Percentiles rank a stretch among this genome's conserved stretches.
Conservation (phyloP, 208 protist genomes). For the Perkinsela sp. region DNA sequence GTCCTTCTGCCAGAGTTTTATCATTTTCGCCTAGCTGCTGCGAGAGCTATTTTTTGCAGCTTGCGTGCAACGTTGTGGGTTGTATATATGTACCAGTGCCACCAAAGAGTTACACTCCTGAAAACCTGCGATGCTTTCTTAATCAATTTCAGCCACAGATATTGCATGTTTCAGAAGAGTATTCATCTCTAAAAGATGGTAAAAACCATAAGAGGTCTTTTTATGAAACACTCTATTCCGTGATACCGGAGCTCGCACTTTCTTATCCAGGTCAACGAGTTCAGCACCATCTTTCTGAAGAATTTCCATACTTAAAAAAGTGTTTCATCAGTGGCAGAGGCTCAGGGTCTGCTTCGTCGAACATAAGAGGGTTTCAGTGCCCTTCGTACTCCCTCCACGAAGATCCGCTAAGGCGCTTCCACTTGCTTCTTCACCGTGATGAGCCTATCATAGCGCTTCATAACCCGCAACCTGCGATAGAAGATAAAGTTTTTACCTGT, state of each 20-base stretch:
- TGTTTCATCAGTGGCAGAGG: slow-evolving; percentile 39
- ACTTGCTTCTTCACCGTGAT: slow-evolving; percentile 49
- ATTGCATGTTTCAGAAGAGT: slow-evolving; percentile 45
- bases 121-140: slow-evolving; percentile 61
- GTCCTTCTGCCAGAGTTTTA: background rate
- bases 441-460: slow-evolving; percentile 55
- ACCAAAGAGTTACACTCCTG: slow-evolving; percentile 36
- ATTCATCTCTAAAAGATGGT: slow-evolving; percentile 50
- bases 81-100: slow-evolving; percentile 45
- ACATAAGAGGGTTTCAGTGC: slow-evolving; percentile 51
- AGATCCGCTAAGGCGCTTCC: slow-evolving; percentile 51
- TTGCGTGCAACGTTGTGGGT: slow-evolving; percentile 54
- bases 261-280: slow-evolving; percentile 64
- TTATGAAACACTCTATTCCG: slow-evolving; percentile 66
- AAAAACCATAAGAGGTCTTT: slow-evolving; percentile 69
- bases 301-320: slow-evolving; percentile 70
- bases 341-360: slow-evolving; percentile 5
- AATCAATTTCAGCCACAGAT: slow-evolving; percentile 64
- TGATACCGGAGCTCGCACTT: slow-evolving; percentile 60
- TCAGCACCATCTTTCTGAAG: slow-evolving; percentile 64
- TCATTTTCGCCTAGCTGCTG: slow-evolving; percentile 9
- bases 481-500: slow-evolving; percentile 54
- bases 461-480: slow-evolving; percentile 30
- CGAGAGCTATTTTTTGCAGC: slow-evolving; percentile 57
- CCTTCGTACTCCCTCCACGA: slow-evolving; percentile 66